A percentile compares a stretch with the other conserved stretches of the same genome.
Conservation (phyloP, 1,139 yeast species). For the Debaryomyces fabryi region DNA sequence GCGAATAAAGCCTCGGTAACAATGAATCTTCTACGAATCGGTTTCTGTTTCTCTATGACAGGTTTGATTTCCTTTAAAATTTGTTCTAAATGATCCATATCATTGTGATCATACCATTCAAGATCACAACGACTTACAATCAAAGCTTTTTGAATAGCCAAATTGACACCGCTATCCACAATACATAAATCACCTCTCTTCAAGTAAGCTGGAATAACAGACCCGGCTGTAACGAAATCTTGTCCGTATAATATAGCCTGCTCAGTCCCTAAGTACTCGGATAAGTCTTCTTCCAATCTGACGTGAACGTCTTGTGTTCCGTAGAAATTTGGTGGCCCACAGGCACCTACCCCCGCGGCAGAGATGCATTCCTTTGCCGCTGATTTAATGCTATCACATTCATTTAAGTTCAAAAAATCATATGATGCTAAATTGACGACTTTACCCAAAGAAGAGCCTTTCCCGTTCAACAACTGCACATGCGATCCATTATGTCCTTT, state of each 20-base stretch:
- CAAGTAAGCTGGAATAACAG: slow-evolving; percentile 94
- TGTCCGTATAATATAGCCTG: slow-evolving; percentile 88
- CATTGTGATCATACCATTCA: slow-evolving; percentile 85
- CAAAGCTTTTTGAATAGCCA: slow-evolving; percentile 87
- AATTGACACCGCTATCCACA: slow-evolving; percentile 78
- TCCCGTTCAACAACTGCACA: slow-evolving; percentile 28
- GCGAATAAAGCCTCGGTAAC: slow-evolving; percentile 89
- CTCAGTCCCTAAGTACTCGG: slow-evolving; percentile 75
- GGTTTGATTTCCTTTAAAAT: slow-evolving; percentile 66
- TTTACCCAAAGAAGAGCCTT: slow-evolving; percentile 21
- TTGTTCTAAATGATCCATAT: slow-evolving; percentile 76
- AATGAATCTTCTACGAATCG: slow-evolving; percentile 83
- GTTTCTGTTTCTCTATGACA: slow-evolving; percentile 65
- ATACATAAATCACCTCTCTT: slow-evolving; percentile 94
- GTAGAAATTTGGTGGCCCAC: slow-evolving; percentile 98
- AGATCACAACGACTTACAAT: slow-evolving; percentile 84
- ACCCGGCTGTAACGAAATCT: slow-evolving; percentile 86
- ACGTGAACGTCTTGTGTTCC: slow-evolving; percentile 95
- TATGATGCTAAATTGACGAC: slow-evolving; percentile 66
- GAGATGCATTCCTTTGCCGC: slow-evolving; percentile 63
- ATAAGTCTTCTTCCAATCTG: slow-evolving; percentile 73
- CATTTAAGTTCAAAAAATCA: slow-evolving; percentile 64
- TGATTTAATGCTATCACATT: slow-evolving; percentile 47
- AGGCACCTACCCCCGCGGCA: slow-evolving; percentile 92
- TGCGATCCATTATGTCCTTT: slow-evolving; percentile 59